Percentiles rank a stretch among this genome's conserved stretches.
These are phyloP conservation scores for Colletotrichum filicis DNA, from an alignment of 2,329 filamentous ascomycete species.

Conservation along the genomic window DNA sequence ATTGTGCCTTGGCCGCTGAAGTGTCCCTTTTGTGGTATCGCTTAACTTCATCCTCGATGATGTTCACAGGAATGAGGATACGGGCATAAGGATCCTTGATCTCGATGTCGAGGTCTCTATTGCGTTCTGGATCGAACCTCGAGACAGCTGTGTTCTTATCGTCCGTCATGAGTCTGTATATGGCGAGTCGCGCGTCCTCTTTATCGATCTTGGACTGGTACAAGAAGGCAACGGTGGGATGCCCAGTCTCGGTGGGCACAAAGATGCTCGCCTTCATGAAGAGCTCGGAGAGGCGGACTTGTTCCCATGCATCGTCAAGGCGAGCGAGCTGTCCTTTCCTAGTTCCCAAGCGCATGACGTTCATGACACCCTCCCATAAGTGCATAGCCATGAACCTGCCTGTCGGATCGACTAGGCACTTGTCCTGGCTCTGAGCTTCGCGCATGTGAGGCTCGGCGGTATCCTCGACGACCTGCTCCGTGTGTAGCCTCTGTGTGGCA, in stretches of 20 bases:
- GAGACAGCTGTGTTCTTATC: conserved; percentile 66
- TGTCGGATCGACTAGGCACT: conserved; percentile 85
- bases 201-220: conserved; percentile 65
- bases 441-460: conserved; percentile 70
- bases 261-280: conserved; percentile 70
- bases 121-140: conserved; percentile 64
- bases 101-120: conserved; percentile 65
- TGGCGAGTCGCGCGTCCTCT: conserved; percentile 65
- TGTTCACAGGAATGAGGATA: conserved; percentile 72
- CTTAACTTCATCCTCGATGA: conserved; percentile 65
- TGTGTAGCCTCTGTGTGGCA: conserved; percentile 60
- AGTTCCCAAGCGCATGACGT: conserved; percentile 61
- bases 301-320: conserved; percentile 59
- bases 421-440: conserved; percentile 84
- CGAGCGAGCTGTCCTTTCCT: conserved; percentile 56
- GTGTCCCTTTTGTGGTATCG: conserved; percentile 69
- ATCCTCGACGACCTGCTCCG: conserved; percentile 63
- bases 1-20: conserved; percentile 63
- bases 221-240: conserved; percentile 67
- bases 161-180: conserved; percentile 68
- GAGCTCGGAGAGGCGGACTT: conserved; percentile 67
- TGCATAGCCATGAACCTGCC: conserved; percentile 69
- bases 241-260: conserved; percentile 67
- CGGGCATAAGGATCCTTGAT: conserved; percentile 66
- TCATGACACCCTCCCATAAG: conserved; percentile 70